A percentile compares a stretch with the other conserved stretches of the same genome.
These are phyloP conservation scores for Cercospora sesami DNA, from an alignment of 2,329 filamentous ascomycete species.

Conservation along the genomic window DNA sequence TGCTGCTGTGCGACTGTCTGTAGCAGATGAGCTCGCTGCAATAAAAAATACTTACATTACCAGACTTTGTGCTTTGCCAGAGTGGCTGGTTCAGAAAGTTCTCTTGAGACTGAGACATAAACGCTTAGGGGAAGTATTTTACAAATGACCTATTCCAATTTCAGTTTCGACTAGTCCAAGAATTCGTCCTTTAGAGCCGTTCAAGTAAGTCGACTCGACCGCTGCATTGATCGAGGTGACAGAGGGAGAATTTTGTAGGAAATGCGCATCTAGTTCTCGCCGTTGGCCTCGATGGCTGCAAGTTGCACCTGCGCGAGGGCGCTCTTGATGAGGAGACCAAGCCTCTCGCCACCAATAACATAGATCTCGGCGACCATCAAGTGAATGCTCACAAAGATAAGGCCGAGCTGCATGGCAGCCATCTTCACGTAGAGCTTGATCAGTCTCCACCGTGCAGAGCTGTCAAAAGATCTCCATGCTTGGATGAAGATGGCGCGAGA, in stretches of 20 bases:
- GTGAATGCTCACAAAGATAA: constrained; percentile 32
- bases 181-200: background rate
- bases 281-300: constrained; percentile 30
- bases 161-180: background rate
- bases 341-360: constrained; percentile 35
- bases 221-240: background rate
- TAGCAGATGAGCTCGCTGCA: background rate
- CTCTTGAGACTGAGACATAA: background rate
- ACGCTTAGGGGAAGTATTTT: background rate
- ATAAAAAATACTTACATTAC: background rate
- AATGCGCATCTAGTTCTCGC: constrained; percentile 4
- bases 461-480: constrained; percentile 77
- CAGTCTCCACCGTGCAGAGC: constrained; percentile 69
- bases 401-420: constrained; percentile 50
- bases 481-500: constrained; percentile 63
- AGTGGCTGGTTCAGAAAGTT: background rate
- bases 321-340: constrained; percentile 32
- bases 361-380: constrained; percentile 35
- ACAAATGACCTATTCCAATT: background rate
- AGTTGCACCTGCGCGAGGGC: constrained; percentile 32
- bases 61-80: background rate
- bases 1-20: background rate
- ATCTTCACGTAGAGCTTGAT: constrained; percentile 75
- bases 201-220: background rate
- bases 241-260: background rate